phyloP scores from a whole-genome alignment of 176 grass and related monocot genomes.

The Bothriochloa decipiens region DNA sequence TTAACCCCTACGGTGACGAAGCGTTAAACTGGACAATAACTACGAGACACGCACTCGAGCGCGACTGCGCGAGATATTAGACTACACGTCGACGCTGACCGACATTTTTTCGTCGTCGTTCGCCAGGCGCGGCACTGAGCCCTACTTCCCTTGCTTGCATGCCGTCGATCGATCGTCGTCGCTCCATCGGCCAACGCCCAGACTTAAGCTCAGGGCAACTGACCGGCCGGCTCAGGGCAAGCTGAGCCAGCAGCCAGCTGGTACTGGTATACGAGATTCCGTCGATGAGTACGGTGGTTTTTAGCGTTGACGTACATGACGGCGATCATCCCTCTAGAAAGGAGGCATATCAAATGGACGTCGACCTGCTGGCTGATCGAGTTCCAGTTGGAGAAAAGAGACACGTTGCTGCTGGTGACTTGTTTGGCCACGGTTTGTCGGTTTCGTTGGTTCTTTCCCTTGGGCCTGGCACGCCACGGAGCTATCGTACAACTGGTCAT shows the following conservation, averaged over 20 bases:
- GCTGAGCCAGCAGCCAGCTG: not conserved
- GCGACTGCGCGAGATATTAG: not conserved
- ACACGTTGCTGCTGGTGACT: not conserved
- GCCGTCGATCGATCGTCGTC: not conserved
- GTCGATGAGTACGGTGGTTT: not conserved
- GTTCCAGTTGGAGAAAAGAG: not conserved
- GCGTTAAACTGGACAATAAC: not conserved
- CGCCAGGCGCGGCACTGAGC: not conserved
- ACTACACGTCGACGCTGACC: slow-evolving; percentile 13
- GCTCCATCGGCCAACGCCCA: too few relatives aligned
- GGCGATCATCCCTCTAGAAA: not conserved
- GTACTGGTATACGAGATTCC: not conserved
- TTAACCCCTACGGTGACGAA: not conserved
- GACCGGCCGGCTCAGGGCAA: too few relatives aligned
- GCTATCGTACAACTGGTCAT: not conserved
- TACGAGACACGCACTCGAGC: not conserved
- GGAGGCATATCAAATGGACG: not conserved
- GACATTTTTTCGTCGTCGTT: not conserved
- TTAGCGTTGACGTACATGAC: not conserved
- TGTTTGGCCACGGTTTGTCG: not conserved
- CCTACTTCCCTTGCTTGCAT: too few relatives aligned
- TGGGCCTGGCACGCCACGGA: not conserved
- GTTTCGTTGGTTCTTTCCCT: not conserved
- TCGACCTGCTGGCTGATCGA: not conserved
- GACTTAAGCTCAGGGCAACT: too few relatives aligned